A percentile compares a stretch with the other conserved stretches of the same genome.
Evolutionary conservation across 1,139 yeast species (phyloP).

Genomic region (Yamadazyma blattariae): DNA sequence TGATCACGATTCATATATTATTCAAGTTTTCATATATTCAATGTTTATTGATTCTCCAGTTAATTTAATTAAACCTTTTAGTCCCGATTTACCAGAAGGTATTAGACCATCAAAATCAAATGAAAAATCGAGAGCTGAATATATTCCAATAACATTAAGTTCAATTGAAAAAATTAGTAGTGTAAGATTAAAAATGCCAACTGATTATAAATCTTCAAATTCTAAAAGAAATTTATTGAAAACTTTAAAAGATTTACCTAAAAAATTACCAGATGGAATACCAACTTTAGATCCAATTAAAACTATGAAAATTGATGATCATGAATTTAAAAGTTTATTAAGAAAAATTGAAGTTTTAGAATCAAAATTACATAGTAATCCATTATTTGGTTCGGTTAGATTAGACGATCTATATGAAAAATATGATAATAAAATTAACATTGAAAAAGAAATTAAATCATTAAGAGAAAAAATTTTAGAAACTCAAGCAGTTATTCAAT

Average conservation of each 20-base stretch:
- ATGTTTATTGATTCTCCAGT: conserved; percentile 79
- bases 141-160: conserved; percentile 79
- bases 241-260: conserved; percentile 74
- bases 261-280: conserved; percentile 85
- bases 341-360: conserved; percentile 82
- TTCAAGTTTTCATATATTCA: conserved; percentile 76
- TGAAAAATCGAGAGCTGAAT: conserved; percentile 71
- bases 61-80: conserved; percentile 64
- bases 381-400: conserved; percentile 64
- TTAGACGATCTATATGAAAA: conserved; percentile 59
- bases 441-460: conserved; percentile 59
- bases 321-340: conserved; percentile 65
- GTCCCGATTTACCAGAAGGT: conserved; percentile 81
- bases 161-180: conserved; percentile 76
- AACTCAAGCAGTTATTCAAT: conserved; percentile 87
- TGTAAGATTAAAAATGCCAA: conserved; percentile 78
- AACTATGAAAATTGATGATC: conserved; percentile 87
- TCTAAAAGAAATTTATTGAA: conserved; percentile 75
- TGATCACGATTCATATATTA: conserved; percentile 86
- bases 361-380: conserved; percentile 65
- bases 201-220: conserved; percentile 66
- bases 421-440: conserved; percentile 61
- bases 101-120: conserved; percentile 77
- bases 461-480: conserved; percentile 67
- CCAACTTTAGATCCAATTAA: conserved; percentile 87